Evolutionary conservation across 2,329 filamentous ascomycete species (phyloP), one percentile per base, ranked within the genome.

Genomic region (Exophiala xenobiotica): DNA sequence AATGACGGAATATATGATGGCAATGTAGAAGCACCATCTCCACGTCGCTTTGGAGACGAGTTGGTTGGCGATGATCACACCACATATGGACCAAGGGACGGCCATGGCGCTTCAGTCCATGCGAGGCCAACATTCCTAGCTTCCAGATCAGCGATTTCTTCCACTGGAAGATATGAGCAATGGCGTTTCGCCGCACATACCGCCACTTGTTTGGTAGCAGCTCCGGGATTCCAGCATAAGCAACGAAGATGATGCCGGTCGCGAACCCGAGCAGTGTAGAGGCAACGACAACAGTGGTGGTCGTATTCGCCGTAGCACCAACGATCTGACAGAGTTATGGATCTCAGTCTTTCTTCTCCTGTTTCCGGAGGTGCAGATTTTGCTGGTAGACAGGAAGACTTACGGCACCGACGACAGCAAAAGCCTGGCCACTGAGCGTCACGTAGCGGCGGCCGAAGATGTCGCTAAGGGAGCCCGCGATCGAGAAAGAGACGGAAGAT

Each of bases 51-150:
- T 61, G 0, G 75, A 77, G 44, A 74, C 67, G 23, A 67, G 46
- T 49, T 74, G 70, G 11, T 71, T 67, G 1, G 75, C 75, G 44
- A 79, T 74, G 33, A 77, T 63, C 16, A 74, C 73, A 0, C 75
- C 76, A 35, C 64, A 61, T 19, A 45, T 58, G 9, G 60, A 61
- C 37, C 64, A 61, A 8, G 67, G 68, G 41, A 72, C 61, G 18
- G 75, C 73, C 0, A 75, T 76, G 18, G 64, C 62, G 20, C 40
- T n/a, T n/a, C n/a, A n/a, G n/a, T n/a, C n/a, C n/a, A n/a, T n/a
- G n/a, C n/a, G n/a, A n/a, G n/a, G n/a, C n/a, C n/a, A n/a, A n/a
- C n/a, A n/a, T n/a, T n/a, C n/a, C n/a, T n/a, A n/a, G n/a, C n/a
- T n/a, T n/a, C n/a, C n/a, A n/a, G n/a, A n/a, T n/a, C n/a, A n/a